These are phyloP conservation scores for Candida andamanensis DNA, from an alignment of 805 yeast species.

Conservation along the genomic window DNA sequence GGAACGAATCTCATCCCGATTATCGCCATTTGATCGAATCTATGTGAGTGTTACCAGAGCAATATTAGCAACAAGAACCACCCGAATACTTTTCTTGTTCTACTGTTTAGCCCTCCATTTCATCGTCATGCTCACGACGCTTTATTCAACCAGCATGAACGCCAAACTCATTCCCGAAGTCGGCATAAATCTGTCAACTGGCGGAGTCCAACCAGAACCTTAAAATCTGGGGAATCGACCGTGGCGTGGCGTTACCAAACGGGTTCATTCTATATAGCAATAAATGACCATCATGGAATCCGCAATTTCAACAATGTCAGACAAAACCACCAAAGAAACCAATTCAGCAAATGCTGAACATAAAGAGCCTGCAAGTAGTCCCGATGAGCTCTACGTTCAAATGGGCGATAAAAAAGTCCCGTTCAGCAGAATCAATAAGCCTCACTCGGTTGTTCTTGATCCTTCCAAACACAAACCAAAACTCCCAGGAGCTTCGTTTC, in stretches of 20 bases:
- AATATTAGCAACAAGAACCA: slow-evolving; percentile 66
- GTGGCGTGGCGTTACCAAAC: too few relatives aligned
- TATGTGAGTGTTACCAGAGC: slow-evolving; percentile 68
- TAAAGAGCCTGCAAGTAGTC: slow-evolving; percentile 1
- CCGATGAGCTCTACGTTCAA: slow-evolving; percentile 17
- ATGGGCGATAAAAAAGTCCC: slow-evolving; percentile 37
- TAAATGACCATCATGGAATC: too few relatives aligned
- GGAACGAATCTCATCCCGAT: slow-evolving; percentile 63
- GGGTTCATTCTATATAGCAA: too few relatives aligned
- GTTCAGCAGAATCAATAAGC: slow-evolving; percentile 31
- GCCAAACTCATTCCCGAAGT: slow-evolving; percentile 44
- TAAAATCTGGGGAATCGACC: too few relatives aligned
- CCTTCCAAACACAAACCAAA: slow-evolving; percentile 20
- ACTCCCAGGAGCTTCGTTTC: slow-evolving; percentile 21
- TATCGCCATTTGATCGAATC: slow-evolving; percentile 76
- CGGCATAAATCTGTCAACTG: slow-evolving; percentile 36
- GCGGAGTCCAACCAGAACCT: slow-evolving; percentile 18
- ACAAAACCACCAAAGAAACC: not conserved
- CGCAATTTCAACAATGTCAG: too few relatives aligned
- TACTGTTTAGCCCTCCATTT: slow-evolving; percentile 76
- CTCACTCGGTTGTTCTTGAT: slow-evolving; percentile 27
- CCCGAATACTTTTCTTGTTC: slow-evolving; percentile 65
- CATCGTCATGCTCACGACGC: slow-evolving; percentile 59
- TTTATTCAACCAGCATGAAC: slow-evolving; percentile 48
- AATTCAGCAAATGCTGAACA: not conserved